Percentiles rank a stretch among this genome's conserved stretches.
Conservation (phyloP, 352 stramenopile genomes). For the Pythium volutum region DNA sequence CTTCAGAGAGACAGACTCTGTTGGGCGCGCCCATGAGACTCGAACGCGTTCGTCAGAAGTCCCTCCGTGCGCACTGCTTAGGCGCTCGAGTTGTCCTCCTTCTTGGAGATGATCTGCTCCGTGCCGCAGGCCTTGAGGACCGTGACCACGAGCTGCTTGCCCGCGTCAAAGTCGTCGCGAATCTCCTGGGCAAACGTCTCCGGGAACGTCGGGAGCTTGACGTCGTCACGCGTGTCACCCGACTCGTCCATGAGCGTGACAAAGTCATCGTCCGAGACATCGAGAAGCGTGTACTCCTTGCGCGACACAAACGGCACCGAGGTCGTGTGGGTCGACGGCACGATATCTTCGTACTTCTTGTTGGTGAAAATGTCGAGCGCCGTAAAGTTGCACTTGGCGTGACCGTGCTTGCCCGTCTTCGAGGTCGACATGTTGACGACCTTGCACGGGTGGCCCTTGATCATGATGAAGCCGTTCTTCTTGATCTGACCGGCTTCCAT, state of each 20-base stretch:
- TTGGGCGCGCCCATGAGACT: no score
- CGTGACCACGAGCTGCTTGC: slow-evolving; percentile 95
- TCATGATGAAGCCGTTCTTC: slow-evolving; percentile 99
- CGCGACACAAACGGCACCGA: slow-evolving; percentile 97
- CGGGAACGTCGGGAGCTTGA: slow-evolving; percentile 96
- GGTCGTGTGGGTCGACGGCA: slow-evolving; percentile 98
- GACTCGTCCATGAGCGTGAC: slow-evolving; percentile 98
- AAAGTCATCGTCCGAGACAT: slow-evolving; percentile 98
- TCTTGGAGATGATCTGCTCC: slow-evolving; percentile 98
- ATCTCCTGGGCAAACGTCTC: slow-evolving; percentile 97
- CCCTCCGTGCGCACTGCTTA: slow-evolving; percentile 27
- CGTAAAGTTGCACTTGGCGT: slow-evolving; percentile 99
- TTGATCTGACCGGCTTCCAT: slow-evolving; percentile 99
- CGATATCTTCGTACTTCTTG: slow-evolving; percentile 99
- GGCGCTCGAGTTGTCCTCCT: slow-evolving; percentile 79
- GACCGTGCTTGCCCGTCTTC: slow-evolving; percentile 99
- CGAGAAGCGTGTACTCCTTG: slow-evolving; percentile 97
- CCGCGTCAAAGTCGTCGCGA: slow-evolving; percentile 93
- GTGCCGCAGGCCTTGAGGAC: slow-evolving; percentile 97
- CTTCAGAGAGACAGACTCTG: no score
- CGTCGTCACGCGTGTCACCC: slow-evolving; percentile 97
- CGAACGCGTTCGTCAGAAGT: neutral
- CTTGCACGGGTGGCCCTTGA: slow-evolving; percentile 99
- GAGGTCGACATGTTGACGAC: slow-evolving; percentile 97
- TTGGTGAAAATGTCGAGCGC: slow-evolving; percentile 99